These are phyloP conservation scores for Aspergillus unguis DNA, from an alignment of 2,329 filamentous ascomycete species.

Conservation along the genomic window DNA sequence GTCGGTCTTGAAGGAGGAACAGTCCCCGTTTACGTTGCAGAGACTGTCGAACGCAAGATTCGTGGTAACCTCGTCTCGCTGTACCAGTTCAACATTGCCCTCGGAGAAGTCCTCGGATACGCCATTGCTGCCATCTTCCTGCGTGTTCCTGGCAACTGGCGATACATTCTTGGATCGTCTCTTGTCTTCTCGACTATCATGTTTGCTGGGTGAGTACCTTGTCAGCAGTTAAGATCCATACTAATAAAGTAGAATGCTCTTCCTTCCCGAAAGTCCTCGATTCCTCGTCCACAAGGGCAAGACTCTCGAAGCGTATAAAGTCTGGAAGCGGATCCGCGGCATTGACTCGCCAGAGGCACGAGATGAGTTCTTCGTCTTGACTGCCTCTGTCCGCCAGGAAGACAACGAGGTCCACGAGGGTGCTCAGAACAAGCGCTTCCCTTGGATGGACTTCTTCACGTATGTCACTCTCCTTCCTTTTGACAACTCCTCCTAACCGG, in stretches of 20 bases:
- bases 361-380: conserved; percentile 68
- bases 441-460: conserved; percentile 73
- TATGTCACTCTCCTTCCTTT: neutral
- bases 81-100: conserved; percentile 73
- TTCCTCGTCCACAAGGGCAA: conserved; percentile 67
- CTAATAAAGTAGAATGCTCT: conserved; percentile 58
- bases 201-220: conserved; percentile 27
- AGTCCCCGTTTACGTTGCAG: conserved; percentile 71
- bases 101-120: conserved; percentile 71
- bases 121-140: conserved; percentile 71
- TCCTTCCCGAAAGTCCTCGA: conserved; percentile 67
- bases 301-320: conserved; percentile 59
- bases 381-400: conserved; percentile 46
- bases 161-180: conserved; percentile 70
- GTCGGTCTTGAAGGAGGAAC: conserved; percentile 72
- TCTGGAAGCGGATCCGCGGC: conserved; percentile 71
- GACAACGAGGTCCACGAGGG: conserved; percentile 6
- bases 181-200: conserved; percentile 66
- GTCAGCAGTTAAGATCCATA: neutral
- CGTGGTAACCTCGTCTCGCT: conserved; percentile 70
- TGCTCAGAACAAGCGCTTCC: conserved; percentile 39
- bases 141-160: conserved; percentile 66
- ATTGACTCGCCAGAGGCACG: conserved; percentile 54
- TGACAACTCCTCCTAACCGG: neutral
- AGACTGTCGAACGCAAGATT: conserved; percentile 61